Evolutionary conservation across 1,139 yeast species (phyloP), one percentile per base, ranked within the genome.

Genomic region (Lodderomyces metapsilosis): DNA sequence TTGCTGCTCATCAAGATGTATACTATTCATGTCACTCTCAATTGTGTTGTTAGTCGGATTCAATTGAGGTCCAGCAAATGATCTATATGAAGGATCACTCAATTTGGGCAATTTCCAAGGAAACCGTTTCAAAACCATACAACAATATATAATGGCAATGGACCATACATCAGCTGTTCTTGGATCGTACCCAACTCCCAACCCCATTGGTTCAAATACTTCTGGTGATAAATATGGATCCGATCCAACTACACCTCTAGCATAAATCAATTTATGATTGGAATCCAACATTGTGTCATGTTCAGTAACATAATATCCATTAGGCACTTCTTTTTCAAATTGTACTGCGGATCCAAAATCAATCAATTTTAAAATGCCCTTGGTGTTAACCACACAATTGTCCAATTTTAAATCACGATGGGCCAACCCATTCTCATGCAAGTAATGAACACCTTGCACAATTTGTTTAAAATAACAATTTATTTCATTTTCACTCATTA

Each of bases 161-260:
- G 89, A 82, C 94, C 94, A 85, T 15, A 84, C 77, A 57, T 85
- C 94, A 2, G 78, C 86, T 12, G 79, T 76, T 40, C 88, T 67
- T 18, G 92, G 86, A 57, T 84, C 91, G 56, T 84, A 85, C 2
- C 76, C 67, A 49, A 59, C 43, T 57, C 62, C 56, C 47, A 62
- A 43, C 57, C 62, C 57, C 47, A 62, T 46, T 3, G 65, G 65
- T 45, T 71, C 59, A 65, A 84, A 68, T 20, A 85, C 84, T 59
- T 85, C 94, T 0, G 92, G 94, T 0, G 92, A 85, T 50, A 85
- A 62, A 56, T 85, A 85, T 4, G 94, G 94, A 61, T 85, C 94
- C 9, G 88, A 80, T 3, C 94, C 94, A 20, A 84, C 88, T 8
- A 85, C 74, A n/a, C 94, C 94, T 28, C 74, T 64, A 1, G 87